These are phyloP conservation scores for Cercophora sp. DNA, from an alignment of 495 filamentous ascomycete species.

Conservation along the genomic window DNA sequence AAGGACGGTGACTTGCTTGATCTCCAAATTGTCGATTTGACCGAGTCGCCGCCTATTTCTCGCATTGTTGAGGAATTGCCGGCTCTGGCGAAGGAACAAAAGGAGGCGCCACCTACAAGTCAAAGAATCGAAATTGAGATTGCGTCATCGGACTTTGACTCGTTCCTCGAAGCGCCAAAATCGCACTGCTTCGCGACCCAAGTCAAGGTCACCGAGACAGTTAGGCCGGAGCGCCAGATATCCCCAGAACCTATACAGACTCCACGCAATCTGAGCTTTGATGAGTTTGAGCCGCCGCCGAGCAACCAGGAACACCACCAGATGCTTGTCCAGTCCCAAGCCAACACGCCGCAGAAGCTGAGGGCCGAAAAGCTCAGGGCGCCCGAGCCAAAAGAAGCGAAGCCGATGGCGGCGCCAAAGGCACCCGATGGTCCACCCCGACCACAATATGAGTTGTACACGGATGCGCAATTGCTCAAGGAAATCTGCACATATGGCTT, in stretches of 20 bases:
- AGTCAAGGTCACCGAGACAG: neutral
- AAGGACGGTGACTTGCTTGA: constrained; percentile 56
- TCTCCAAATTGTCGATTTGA: constrained; percentile 54
- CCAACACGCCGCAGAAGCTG: constrained; percentile 6
- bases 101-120: neutral
- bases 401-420: no score
- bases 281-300: constrained; percentile 29
- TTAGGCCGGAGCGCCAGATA: neutral
- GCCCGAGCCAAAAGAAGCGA: no score
- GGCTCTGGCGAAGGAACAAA: no score
- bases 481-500: constrained; percentile 66
- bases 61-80: neutral
- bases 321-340: constrained; percentile 19
- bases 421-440: constrained; percentile 16
- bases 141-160: constrained; percentile 18
- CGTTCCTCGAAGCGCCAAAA: neutral
- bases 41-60: constrained; percentile 36
- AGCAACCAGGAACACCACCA: constrained; percentile 30
- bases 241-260: no score
- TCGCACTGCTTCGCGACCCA: constrained; percentile 15
- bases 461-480: constrained; percentile 58
- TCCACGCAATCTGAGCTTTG: no score
- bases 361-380: no score
- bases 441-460: constrained; percentile 62
- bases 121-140: constrained; percentile 10